Evolutionary conservation across 352 stramenopile genomes (phyloP).

Genomic region (Phytophthora chlamydospora): DNA sequence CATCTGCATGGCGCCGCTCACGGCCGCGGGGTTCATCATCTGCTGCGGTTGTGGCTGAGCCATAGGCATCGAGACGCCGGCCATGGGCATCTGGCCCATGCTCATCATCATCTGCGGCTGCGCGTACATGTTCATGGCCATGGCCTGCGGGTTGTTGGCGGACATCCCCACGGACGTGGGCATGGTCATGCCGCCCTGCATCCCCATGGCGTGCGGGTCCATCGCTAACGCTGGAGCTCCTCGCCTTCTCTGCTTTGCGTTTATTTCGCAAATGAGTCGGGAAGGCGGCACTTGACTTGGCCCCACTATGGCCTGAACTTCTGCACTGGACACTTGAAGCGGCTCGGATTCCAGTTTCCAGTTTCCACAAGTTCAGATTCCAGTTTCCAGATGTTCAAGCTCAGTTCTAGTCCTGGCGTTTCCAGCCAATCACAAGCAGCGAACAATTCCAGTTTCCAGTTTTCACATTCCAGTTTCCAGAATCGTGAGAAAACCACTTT

Average conservation of each 20-base stretch:
- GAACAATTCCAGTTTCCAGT: too few relatives aligned
- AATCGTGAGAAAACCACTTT: too few relatives aligned
- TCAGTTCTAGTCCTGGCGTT: too few relatives aligned
- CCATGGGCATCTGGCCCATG: slow-evolving; percentile 41
- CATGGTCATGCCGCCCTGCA: slow-evolving; percentile 69
- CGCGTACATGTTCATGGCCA: slow-evolving; percentile 51
- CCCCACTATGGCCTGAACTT: slow-evolving; percentile 34
- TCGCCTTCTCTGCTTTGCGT: slow-evolving; percentile 11
- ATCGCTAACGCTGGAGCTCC: slow-evolving; percentile 32
- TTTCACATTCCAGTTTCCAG: too few relatives aligned
- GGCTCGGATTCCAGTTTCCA: slow-evolving; percentile 16
- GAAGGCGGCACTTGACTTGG: slow-evolving; percentile 20
- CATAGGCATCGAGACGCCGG: slow-evolving; percentile 16
- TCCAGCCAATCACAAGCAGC: too few relatives aligned
- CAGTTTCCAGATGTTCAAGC: too few relatives aligned
- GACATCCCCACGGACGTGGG: slow-evolving; percentile 66
- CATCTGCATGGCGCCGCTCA: slow-evolving; percentile 25
- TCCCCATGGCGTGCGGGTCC: slow-evolving; percentile 67
- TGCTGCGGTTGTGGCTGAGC: slow-evolving; percentile 9
- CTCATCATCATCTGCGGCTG: slow-evolving; percentile 64
- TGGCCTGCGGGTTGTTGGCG: slow-evolving; percentile 36
- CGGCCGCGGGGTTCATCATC: slow-evolving; percentile 36
- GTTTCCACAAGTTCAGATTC: too few relatives aligned
- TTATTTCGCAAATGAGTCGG: slow-evolving; percentile 36
- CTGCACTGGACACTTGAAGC: slow-evolving; percentile 43